These are phyloP conservation scores for Evansstolkia leycettana DNA, from an alignment of 495 filamentous ascomycete genomes.

Conservation along the genomic window DNA sequence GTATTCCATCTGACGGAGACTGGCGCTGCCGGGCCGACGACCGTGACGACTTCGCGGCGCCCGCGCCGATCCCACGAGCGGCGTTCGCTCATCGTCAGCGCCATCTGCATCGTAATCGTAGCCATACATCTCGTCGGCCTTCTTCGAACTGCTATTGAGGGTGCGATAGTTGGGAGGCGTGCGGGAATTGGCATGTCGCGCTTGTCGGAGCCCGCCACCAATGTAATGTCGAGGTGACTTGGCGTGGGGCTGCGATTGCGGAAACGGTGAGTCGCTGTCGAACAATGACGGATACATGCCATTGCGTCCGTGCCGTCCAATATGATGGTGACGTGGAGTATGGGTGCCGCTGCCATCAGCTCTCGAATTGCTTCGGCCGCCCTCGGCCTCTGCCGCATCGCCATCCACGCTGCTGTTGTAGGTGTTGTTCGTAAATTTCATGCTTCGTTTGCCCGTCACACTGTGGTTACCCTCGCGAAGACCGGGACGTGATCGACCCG, in stretches of 20 bases:
- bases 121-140: slow-evolving; percentile 41
- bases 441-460: slow-evolving; percentile 74
- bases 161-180: slow-evolving; percentile 25
- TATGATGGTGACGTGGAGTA: slow-evolving; percentile 53
- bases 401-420: slow-evolving; percentile 50
- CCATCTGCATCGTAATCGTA: slow-evolving; percentile 64
- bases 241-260: slow-evolving; percentile 30
- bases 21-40: slow-evolving; percentile 44
- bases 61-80: slow-evolving; percentile 59
- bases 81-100: slow-evolving; percentile 84
- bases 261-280: slow-evolving; percentile 63
- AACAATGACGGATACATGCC: slow-evolving; percentile 62
- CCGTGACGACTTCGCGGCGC: slow-evolving; percentile 47
- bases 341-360: slow-evolving; percentile 47
- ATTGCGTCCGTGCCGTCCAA: slow-evolving; percentile 57
- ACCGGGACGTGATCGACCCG: slow-evolving; percentile 45
- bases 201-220: slow-evolving; percentile 19
- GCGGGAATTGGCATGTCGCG: slow-evolving; percentile 21
- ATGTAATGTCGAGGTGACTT: slow-evolving; percentile 50
- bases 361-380: slow-evolving; percentile 43
- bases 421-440: slow-evolving; percentile 93
- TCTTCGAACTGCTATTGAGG: slow-evolving; percentile 30
- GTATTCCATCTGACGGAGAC: slow-evolving; percentile 62
- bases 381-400: slow-evolving; percentile 48
- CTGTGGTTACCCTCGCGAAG: slow-evolving; percentile 54